These are phyloP conservation scores for Naematelia aurantialba DNA, from an alignment of 768 basidiomycete genomes.

Conservation along the genomic window DNA sequence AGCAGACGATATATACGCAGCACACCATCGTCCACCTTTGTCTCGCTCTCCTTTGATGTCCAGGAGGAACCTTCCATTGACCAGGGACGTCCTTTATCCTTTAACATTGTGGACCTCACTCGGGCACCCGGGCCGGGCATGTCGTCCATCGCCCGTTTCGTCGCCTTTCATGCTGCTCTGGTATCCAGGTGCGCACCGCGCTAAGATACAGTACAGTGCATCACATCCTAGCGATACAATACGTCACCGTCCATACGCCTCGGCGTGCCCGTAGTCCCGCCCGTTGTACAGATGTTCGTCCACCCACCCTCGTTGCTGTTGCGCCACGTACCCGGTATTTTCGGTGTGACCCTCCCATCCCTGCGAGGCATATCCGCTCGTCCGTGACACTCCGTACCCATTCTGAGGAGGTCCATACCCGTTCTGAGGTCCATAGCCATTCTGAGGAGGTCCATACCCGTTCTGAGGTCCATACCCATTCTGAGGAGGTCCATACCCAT, in stretches of 20 bases:
- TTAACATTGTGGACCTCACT: too few relatives aligned
- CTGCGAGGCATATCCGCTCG: not conserved
- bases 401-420: too few relatives aligned
- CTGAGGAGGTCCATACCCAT: not conserved
- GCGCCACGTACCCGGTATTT: conserved; percentile 1
- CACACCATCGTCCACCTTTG: too few relatives aligned
- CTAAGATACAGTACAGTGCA: not conserved
- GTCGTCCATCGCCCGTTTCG: too few relatives aligned
- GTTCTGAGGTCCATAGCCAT: too few relatives aligned
- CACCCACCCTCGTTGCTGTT: conserved; percentile 24
- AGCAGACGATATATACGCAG: too few relatives aligned
- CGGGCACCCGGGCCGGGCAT: too few relatives aligned
- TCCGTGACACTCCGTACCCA: not conserved
- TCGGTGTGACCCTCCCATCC: not conserved
- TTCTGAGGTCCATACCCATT: not conserved
- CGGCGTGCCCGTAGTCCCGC: conserved; percentile 22
- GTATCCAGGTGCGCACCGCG: not conserved
- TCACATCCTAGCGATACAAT: not conserved
- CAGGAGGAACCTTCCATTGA: too few relatives aligned
- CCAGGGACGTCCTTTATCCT: too few relatives aligned
- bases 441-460: too few relatives aligned
- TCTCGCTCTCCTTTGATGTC: too few relatives aligned
- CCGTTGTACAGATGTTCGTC: conserved; percentile 36
- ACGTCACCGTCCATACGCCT: conserved; percentile 20
- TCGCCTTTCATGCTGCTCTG: too few relatives aligned